A percentile compares a stretch with the other conserved stretches of the same genome.
Evolutionary conservation across 768 basidiomycete species (phyloP).

Genomic region (Boletus speciosus): DNA sequence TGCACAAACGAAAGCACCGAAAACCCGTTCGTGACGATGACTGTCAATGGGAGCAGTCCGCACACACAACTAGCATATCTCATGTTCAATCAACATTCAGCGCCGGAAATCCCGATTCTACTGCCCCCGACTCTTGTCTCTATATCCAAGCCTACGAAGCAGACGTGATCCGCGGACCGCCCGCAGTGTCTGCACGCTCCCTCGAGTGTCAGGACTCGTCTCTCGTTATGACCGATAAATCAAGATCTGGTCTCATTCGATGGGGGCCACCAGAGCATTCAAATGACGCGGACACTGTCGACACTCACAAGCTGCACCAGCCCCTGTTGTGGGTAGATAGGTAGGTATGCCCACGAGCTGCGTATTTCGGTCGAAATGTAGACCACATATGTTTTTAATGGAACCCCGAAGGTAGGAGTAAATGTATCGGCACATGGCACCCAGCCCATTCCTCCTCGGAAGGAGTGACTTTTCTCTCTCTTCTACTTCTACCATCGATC

Average conservation of each 20-base stretch:
- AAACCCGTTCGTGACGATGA: slow-evolving; percentile 8
- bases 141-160: slow-evolving; percentile 76
- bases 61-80: not conserved
- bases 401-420: slow-evolving; percentile 8
- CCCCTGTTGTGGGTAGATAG: slow-evolving; percentile 71
- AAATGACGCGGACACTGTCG: slow-evolving; percentile 1
- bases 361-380: slow-evolving; percentile 3
- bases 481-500: slow-evolving; percentile 10
- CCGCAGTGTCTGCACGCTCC: slow-evolving; percentile 35
- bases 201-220: slow-evolving; percentile 28
- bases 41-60: slow-evolving; percentile 5
- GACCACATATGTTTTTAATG: slow-evolving; percentile 3
- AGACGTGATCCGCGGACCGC: slow-evolving; percentile 56
- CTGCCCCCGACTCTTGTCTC: slow-evolving; percentile 30
- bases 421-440: slow-evolving; percentile 4
- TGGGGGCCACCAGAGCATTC: slow-evolving; percentile 25
- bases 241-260: slow-evolving; percentile 35
- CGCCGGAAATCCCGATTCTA: not conserved
- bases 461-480: slow-evolving; percentile 16
- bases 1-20: slow-evolving; percentile 29
- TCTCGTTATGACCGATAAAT: not conserved
- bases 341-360: slow-evolving; percentile 48
- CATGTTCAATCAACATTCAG: slow-evolving; percentile 1
- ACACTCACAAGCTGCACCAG: not conserved
- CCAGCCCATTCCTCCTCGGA: not conserved